Base-by-base conservation (phyloP, 2,329 filamentous ascomycete genomes). In the Pseudogymnoascus sp. region DNA sequence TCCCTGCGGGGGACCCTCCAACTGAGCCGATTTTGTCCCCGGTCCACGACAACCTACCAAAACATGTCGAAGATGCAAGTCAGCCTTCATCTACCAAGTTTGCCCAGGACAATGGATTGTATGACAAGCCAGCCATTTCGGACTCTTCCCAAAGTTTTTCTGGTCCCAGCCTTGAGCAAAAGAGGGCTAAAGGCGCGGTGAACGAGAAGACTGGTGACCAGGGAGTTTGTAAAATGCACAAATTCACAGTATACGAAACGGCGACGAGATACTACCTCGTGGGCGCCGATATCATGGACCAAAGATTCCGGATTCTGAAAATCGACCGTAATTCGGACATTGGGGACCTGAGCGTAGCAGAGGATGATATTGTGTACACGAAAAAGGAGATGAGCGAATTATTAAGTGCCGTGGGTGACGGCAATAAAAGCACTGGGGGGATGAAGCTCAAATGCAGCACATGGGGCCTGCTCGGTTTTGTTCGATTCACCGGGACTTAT, bases 191-290 rank as follows among this genome's bases (percentile, higher is more conserved):
- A 64, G 70, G 69, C 14, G 70, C 69, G 13, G 69, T 66, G 62
- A 72, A 74, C 63, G 72, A 71, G 43, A 74, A 73, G 62, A 68
- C 72, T 51, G 70, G 70, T 11, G 78, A 79, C 64, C 77, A 81
- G 63, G 79, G 79, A 1, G 76, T 82, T 51, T 79, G 78, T 65
- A 80, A 80, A 63, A 96, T 99, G 92, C 92, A 97, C 79, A 96
- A 95, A 72, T 98, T 96, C 76, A 95, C 90, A n/a, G 79, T 99
- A 21, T 98, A 99, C 76, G 95, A 99, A 79, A 99, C 95, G 2
- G 90, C 91, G 11, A 92, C 88, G 63, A 85, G 92, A 62, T 99
- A 95, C 76, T 99, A 97, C 75, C 89, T 99, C 68, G 92, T 98
- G 16, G 95, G 95, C 13, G 90, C 90, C 62, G 95, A 99, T 74